A percentile compares a stretch with the other conserved stretches of the same genome.
Conservation (phyloP, 2,329 filamentous ascomycete species). For the Fusarium mangiferae region DNA sequence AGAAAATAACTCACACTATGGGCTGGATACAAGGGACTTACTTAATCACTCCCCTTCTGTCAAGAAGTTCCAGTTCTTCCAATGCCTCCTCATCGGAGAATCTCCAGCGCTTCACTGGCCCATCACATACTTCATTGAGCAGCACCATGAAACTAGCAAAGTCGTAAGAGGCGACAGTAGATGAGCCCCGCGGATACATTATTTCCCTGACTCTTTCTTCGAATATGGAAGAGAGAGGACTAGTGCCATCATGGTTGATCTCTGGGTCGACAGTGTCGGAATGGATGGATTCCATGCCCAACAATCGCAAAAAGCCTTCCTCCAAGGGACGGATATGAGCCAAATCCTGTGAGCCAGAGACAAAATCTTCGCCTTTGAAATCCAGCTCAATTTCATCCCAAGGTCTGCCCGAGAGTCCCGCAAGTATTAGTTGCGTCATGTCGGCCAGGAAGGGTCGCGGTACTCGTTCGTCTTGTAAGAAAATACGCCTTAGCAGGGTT, state of each 20-base stretch:
- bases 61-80: conserved; percentile 5
- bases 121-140: conserved; percentile 39
- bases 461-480: conserved; percentile 20
- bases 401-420: conserved; percentile 15
- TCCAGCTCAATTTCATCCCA: neutral
- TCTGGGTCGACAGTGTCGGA: neutral
- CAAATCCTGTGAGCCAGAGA: neutral
- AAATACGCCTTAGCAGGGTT: conserved; percentile 7
- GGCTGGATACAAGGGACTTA: conserved; percentile 2
- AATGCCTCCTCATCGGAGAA: conserved; percentile 39
- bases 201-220: conserved; percentile 37
- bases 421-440: conserved; percentile 6
- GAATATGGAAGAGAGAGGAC: conserved; percentile 28
- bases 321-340: conserved; percentile 38
- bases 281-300: conserved; percentile 28
- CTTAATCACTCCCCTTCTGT: conserved; percentile 17
- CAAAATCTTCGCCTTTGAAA: conserved; percentile 26
- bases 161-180: conserved; percentile 17
- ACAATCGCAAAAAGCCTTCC: conserved; percentile 37
- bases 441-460: conserved; percentile 32
- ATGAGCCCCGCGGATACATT: conserved; percentile 31
- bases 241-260: neutral
- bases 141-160: conserved; percentile 36
- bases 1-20: neutral
- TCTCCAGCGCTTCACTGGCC: conserved; percentile 33